Evolutionary conservation across 2,329 filamentous ascomycete genomes (phyloP), one percentile per base, ranked within the genome.

Genomic region (Plenodomus tracheiphilus): DNA sequence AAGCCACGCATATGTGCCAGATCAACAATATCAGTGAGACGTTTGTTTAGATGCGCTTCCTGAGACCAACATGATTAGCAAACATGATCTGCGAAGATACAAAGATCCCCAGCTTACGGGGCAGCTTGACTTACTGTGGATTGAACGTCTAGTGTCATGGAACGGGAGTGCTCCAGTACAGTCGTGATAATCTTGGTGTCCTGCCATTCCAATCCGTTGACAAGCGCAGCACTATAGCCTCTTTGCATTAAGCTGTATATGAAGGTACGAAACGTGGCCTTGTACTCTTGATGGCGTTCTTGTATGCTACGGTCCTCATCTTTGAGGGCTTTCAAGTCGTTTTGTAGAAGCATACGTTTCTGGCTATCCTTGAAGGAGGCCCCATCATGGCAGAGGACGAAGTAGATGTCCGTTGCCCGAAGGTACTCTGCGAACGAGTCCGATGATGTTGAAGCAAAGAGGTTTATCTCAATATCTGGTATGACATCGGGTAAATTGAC

Each of bases 321-420:
- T 35, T 66, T 51, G 2, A 59, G 49, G 10, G 54, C 41, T 22
- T 59, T 49, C 7, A 56, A 46, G 36, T 62, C 51, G 19, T 60
- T 66, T 16, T 54, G 46, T 17, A 54, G 41, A 30, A 58, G 44
- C 38, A 56, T 44, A 16, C 53, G 51, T 41, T 61, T 68, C 19
- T 53, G 57, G 18, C 58, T 45, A 28, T 62, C 59, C 35, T 44
- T 58, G 32, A 59, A 59, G 2, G 61, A 65, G 28, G 76, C 75
- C 39, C 85, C 86, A 64, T 89, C 85, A 56, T 88, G 85, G 43
- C 81, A 83, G 75, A 91, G 81, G 43, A 90, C 71, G 57, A 91
- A 89, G 62, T 88, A 85, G 3, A 85, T 74, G 0, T 82, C 79
- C 19, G 79, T 77, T 1, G 66, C 62, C 2, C 73, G 55, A 1